Base-by-base conservation (phyloP, 805 yeast genomes). In the Clavispora carvajalis region DNA sequence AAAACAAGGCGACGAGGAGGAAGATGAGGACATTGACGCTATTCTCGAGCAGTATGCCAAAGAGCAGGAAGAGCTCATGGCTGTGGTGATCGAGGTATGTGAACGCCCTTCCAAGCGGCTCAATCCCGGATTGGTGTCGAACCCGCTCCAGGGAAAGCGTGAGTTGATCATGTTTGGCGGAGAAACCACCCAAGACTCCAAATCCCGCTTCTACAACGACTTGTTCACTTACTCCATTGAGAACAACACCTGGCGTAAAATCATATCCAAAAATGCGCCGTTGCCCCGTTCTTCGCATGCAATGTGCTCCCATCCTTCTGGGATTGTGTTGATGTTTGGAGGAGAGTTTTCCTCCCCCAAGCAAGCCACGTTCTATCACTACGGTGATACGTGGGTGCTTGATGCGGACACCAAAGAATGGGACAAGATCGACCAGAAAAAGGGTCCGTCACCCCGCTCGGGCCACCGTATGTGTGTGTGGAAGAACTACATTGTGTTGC, bases 341-440 rank as follows among this genome's bases (percentile, higher is more conserved):
- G 99, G 99, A 54, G 99, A 91, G 63, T 91, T 93, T 53, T 86
- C 96, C 1, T 85, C 95, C 12, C 98, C 98, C 3, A 91, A 91
- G 54, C 99, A 91, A 60, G 79, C 87, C 37, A 88, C 96, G 0
- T 91, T 91, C 62, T 93, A 93, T 60, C 99, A 91, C 62, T 91
- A 87, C 59, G 91, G 96, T 13, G 99, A 91, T 57, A 84, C 96
- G 4, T 91, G 99, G 99, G 73, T 91, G 35, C 67, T 91, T 44
- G 98, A 93, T 54, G 77, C 90, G 1, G 79, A 74, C 23, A 71
- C 83, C 13, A 88, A 85, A 54, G 96, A 89, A 62, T 91, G 98
- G 98, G 72, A 85, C 17, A 89, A 90, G 55, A 67, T 89, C 5
- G 98, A 91, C 41, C 65, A 68, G 29, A 83, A 84, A 48, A 76